phyloP scores from a whole-genome alignment of 75 land plant genomes.

The Pinus tabuliformis region DNA sequence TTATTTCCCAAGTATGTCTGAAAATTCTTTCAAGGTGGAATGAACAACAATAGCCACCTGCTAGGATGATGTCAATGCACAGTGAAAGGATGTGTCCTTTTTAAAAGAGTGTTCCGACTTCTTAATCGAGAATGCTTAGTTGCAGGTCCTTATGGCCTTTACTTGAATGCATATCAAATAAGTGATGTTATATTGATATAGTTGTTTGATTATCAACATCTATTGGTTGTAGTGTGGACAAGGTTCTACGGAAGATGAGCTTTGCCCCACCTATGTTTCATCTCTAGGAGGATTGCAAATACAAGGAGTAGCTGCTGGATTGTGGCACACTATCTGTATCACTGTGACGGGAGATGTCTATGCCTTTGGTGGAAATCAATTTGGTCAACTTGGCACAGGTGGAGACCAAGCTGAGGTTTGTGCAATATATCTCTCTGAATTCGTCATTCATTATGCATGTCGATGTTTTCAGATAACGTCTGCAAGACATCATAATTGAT shows the following conservation, averaged over 20 bases:
- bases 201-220: constrained; percentile 11
- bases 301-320: constrained; percentile 79
- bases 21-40: background rate
- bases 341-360: constrained; percentile 90
- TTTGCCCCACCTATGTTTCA: constrained; percentile 84
- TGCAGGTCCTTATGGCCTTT: background rate
- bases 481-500: background rate
- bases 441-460: background rate
- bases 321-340: constrained; percentile 96
- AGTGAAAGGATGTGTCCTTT: background rate
- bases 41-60: background rate
- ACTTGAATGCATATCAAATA: background rate
- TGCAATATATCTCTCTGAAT: background rate
- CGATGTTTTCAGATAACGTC: background rate
- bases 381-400: constrained; percentile 98
- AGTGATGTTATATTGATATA: background rate
- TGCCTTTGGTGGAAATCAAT: constrained; percentile 98
- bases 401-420: constrained; percentile 93
- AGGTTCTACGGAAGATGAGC: constrained; percentile 95
- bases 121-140: background rate
- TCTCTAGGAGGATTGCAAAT: constrained; percentile 76
- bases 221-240: constrained; percentile 82
- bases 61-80: constrained; percentile 2
- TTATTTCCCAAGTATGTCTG: background rate
- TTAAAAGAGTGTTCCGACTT: background rate